These are phyloP conservation scores for Fusarium longipes DNA, from an alignment of 2,329 filamentous ascomycete species.

Conservation along the genomic window DNA sequence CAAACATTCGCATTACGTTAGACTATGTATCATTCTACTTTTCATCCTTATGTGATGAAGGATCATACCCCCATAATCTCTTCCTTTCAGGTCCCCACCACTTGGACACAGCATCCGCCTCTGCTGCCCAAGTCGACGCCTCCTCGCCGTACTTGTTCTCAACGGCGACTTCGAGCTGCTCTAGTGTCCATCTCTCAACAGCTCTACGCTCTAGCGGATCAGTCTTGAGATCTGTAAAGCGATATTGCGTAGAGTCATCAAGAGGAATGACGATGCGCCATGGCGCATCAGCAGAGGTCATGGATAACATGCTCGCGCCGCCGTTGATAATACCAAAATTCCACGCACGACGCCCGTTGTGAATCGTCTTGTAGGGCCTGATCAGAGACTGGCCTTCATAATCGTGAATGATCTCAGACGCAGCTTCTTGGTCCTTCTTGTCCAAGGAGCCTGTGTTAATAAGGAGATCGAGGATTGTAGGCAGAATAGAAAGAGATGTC, in stretches of 20 bases:
- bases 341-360: conserved; percentile 48
- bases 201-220: conserved; percentile 48
- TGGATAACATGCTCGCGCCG: conserved; percentile 49
- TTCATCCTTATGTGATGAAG: conserved; percentile 13
- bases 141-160: conserved; percentile 31
- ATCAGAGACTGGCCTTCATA: conserved; percentile 53
- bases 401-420: conserved; percentile 46
- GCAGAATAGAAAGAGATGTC: conserved; percentile 50
- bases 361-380: conserved; percentile 41
- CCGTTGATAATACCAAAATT: conserved; percentile 52
- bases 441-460: conserved; percentile 50
- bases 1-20: conserved; percentile 8
- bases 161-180: conserved; percentile 38
- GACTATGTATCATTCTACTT: conserved; percentile 26
- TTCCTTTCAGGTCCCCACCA: conserved; percentile 44
- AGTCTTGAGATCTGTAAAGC: conserved; percentile 48
- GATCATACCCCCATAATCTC: conserved; percentile 40
- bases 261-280: conserved; percentile 51
- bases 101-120: conserved; percentile 37
- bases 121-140: conserved; percentile 46
- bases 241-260: conserved; percentile 48
- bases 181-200: conserved; percentile 45
- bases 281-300: conserved; percentile 49
- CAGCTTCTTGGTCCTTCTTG: conserved; percentile 41
- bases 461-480: conserved; percentile 52